Evolutionary conservation across 805 yeast species (phyloP).

Genomic region (Spathaspora arborariae): DNA sequence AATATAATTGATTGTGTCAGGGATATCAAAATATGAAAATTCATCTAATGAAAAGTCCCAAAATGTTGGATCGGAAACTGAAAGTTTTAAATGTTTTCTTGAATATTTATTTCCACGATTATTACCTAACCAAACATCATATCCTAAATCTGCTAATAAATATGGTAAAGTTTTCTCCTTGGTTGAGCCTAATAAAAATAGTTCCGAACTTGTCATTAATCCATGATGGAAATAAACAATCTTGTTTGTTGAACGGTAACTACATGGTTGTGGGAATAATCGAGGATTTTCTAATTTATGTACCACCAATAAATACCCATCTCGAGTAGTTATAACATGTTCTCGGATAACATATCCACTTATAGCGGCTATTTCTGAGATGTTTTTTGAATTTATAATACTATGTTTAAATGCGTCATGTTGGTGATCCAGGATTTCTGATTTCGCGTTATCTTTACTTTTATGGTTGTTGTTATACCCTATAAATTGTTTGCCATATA

Average conservation of each 20-base stretch:
- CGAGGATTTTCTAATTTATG: constrained; percentile 22
- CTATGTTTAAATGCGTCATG: constrained; percentile 2
- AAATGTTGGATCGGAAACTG: constrained; percentile 20
- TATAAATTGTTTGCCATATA: constrained; percentile 1
- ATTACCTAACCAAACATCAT: constrained; percentile 25
- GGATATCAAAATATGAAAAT: constrained; percentile 28
- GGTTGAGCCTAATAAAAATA: constrained; percentile 28
- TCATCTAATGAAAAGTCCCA: constrained; percentile 33
- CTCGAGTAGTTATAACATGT: constrained; percentile 27
- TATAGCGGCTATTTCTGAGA: constrained; percentile 19
- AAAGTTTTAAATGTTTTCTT: constrained; percentile 23
- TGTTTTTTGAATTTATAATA: constrained; percentile 11
- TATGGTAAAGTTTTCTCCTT: constrained; percentile 21
- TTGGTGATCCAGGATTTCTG: neutral
- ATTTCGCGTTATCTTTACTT: neutral
- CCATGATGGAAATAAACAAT: constrained; percentile 33
- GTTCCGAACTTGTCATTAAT: constrained; percentile 29
- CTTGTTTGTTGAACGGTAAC: constrained; percentile 1
- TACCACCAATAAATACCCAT: constrained; percentile 24
- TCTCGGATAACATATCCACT: constrained; percentile 24
- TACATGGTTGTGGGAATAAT: neutral
- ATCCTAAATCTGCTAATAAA: constrained; percentile 18
- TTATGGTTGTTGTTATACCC: neutral
- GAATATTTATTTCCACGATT: constrained; percentile 28
- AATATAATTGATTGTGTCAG: constrained; percentile 22